Base-by-base conservation (phyloP, 2,329 filamentous ascomycete genomes). In the Cladosporium austrohemisphaericum region DNA sequence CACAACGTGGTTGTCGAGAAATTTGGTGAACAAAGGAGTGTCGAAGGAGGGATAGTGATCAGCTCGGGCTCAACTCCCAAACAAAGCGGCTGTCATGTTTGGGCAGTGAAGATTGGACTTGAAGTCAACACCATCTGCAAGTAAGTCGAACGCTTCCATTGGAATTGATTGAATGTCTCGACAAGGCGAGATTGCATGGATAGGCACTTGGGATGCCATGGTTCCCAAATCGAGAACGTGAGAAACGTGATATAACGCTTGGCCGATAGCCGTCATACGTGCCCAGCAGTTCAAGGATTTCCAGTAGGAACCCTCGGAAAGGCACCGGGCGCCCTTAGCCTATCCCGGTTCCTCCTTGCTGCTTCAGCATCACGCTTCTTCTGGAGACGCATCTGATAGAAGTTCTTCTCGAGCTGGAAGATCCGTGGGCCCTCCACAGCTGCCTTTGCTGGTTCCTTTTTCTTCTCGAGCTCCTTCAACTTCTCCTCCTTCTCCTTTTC, bases 351-450 rank as follows among this genome's bases (percentile, higher is more conserved):
- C 45, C 86, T 77, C 68, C 84, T 94, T 9, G 89, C 86, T 47
- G 84, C 76, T 63, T 93, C 88, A n/a, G 80, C 79, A 65, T 87
- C 86, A 35, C 84, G 79, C 63, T 90, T 84, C 64, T 85, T 86
- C 65, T 89, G 83, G 43, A 95, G 66, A 13, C 93, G 83, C 72
- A 90, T 88, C 59, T 92, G 85, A 65, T 89, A 94, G 68, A 98
- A 95, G 20, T 82, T 92, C 86, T 84, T 90, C 63, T 92, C 86
- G 51, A 96, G 74, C 57, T 86, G 81, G 70, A 93, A 98, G 2
- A 95, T 78, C 33, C 92, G 81, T 16, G 88, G 85, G 50, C 85
- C 83, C 52, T 87, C 83, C 2, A 64, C 52, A 14, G 68, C 79
- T 51, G 84, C 81, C 61, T 81, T 80, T 61, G 87, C 83, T 57